Percentiles rank a stretch among this genome's conserved stretches.
phyloP scores from a whole-genome alignment of 345 rosid species.

The Arabidopsis suecica region DNA sequence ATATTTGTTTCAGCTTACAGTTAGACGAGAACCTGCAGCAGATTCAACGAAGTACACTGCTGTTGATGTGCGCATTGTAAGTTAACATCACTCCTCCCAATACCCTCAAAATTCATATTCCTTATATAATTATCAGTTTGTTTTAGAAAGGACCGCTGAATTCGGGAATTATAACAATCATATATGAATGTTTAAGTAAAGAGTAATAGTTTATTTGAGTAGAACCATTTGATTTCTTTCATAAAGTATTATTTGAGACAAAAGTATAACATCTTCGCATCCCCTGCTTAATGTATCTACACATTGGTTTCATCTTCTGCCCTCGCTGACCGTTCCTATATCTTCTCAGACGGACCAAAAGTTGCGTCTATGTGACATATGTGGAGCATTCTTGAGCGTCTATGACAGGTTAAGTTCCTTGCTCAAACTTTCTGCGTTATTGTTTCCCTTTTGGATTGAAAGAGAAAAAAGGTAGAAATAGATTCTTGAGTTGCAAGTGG shows the following conservation, averaged over 20 bases:
- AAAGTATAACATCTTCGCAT: neutral
- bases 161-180: neutral
- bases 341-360: slow-evolving; percentile 95
- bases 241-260: neutral
- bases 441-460: slow-evolving; percentile 44
- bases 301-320: neutral
- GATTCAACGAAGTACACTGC: slow-evolving; percentile 85
- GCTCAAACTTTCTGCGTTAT: slow-evolving; percentile 20
- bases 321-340: neutral
- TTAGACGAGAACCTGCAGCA: slow-evolving; percentile 68
- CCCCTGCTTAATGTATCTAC: neutral
- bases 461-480: slow-evolving; percentile 56
- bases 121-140: neutral
- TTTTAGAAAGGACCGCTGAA: neutral
- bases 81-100: slow-evolving; percentile 38
- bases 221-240: neutral
- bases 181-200: slow-evolving; percentile 6
- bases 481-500: slow-evolving; percentile 72
- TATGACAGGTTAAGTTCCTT: slow-evolving; percentile 81
- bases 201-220: neutral
- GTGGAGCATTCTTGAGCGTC: slow-evolving; percentile 99
- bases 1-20: slow-evolving; percentile 61
- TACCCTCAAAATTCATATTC: neutral
- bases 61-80: slow-evolving; percentile 92
- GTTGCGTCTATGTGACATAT: slow-evolving; percentile 98